Percentiles rank a stretch among this genome's conserved stretches.
Conservation (phyloP, 306 rosid species). For the Fragaria vesca region DNA sequence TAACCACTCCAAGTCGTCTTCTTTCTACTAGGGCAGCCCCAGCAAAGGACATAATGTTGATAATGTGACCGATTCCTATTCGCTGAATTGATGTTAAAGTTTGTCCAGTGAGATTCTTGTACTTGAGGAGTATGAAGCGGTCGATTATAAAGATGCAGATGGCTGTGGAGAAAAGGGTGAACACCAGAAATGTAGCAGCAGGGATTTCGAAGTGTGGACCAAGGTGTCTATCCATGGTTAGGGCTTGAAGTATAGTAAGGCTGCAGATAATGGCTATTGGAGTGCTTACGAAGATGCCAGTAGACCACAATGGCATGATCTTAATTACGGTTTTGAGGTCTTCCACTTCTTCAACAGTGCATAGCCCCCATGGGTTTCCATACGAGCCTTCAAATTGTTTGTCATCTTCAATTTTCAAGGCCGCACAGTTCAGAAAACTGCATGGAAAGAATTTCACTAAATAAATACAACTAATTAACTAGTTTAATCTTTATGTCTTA, state of each 20-base stretch:
- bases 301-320: slow-evolving; percentile 34
- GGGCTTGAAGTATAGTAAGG: slow-evolving; percentile 26
- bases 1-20: slow-evolving; percentile 14
- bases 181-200: slow-evolving; percentile 21
- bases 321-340: slow-evolving; percentile 30
- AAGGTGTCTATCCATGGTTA: slow-evolving; percentile 32
- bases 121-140: slow-evolving; percentile 4
- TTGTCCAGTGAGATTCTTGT: neutral
- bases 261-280: slow-evolving; percentile 13
- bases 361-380: slow-evolving; percentile 29
- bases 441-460: neutral
- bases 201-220: slow-evolving; percentile 31
- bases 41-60: slow-evolving; percentile 8
- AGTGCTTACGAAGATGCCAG: slow-evolving; percentile 23
- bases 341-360: slow-evolving; percentile 38
- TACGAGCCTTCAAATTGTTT: slow-evolving; percentile 11
- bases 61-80: slow-evolving; percentile 29
- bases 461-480: neutral
- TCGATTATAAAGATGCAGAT: slow-evolving; percentile 26
- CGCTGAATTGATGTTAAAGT: slow-evolving; percentile 25
- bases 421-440: slow-evolving; percentile 32
- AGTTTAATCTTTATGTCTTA: too few relatives aligned
- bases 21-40: slow-evolving; percentile 30
- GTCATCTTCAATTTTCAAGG: slow-evolving; percentile 23
- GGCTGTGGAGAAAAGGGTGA: slow-evolving; percentile 29